Base-by-base conservation (phyloP, 2,329 filamentous ascomycete species). In the Hypoxylon sp. region DNA sequence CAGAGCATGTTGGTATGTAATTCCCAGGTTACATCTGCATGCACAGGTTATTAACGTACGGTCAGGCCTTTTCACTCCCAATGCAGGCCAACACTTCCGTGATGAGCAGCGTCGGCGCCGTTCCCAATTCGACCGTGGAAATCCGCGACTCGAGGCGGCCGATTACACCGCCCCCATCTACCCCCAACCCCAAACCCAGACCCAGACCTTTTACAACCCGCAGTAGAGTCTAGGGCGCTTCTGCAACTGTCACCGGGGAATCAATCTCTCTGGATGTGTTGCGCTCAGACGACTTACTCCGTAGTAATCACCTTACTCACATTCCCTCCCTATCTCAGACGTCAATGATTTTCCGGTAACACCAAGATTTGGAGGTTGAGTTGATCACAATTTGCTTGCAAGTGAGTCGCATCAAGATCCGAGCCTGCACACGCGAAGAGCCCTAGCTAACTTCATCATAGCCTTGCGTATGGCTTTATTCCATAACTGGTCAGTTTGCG, bases 41-140 rank as follows among this genome's bases (percentile, higher is more conserved):
- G 42, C 1, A 18, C 24, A 11, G 12, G 11, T 12, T 51, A 16
- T 68, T 72, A 46, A 74, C 18, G 9, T 30, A 12, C 30, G 48
- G 52, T 11, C 44, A 92, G 90, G 90, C 0, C 85, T 97, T 0
- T 97, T 93, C 77, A 92, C 93, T 2, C 93, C 93, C 4, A 91
- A 91, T 68, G 89, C 90, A 48, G 88, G 89, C 14, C 90, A 92
- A 74, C 87, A 91, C 58, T 87, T 89, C 71, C 87, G 90, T 14
- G 89, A 92, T 67, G 90, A 93, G 75, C 91, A 93, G 75, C 89
- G 91, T 65, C 89, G 90, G 50, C 88, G 91, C 58, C 87, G 88
- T 53, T 94, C 91, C 20, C 90, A 92, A 73, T 97, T 88, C 72
- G 93, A 97, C 72, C 90, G 93, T 65, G 93, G 93, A 26, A 96